These are phyloP conservation scores for Capronia americana DNA, from an alignment of 2,329 filamentous ascomycete species.

Conservation along the genomic window DNA sequence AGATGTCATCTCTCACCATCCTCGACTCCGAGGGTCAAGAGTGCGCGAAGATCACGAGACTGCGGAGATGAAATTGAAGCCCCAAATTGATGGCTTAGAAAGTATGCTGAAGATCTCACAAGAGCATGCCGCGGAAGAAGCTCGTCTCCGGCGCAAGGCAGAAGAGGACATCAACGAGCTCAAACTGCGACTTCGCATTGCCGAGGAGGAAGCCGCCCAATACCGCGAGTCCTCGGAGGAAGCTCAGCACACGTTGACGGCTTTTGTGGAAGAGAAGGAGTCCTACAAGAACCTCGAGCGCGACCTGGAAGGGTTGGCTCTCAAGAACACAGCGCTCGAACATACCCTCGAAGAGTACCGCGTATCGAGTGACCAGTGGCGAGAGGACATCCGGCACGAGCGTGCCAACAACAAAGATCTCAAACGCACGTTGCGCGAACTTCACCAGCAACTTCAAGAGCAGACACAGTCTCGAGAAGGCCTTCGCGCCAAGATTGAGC, in stretches of 20 bases:
- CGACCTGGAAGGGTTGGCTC: constrained; percentile 60
- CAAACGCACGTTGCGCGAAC: constrained; percentile 48
- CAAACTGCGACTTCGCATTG: constrained; percentile 71
- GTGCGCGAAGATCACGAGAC: constrained; percentile 59
- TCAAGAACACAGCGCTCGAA: constrained; percentile 67
- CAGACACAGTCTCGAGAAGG: constrained; percentile 82
- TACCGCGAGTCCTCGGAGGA: constrained; percentile 64
- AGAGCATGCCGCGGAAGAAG: constrained; percentile 68
- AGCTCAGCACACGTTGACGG: constrained; percentile 68
- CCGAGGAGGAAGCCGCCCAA: constrained; percentile 62
- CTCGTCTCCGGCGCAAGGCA: constrained; percentile 67
- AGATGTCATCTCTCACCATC: constrained; percentile 65
- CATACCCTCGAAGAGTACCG: constrained; percentile 70
- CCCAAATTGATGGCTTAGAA: constrained; percentile 71
- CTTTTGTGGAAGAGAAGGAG: constrained; percentile 71
- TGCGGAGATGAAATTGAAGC: constrained; percentile 56
- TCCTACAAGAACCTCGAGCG: constrained; percentile 65
- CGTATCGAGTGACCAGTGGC: constrained; percentile 34
- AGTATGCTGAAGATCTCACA: constrained; percentile 70
- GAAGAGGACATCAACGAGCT: constrained; percentile 76
- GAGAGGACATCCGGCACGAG: constrained; percentile 47
- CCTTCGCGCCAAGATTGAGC: constrained; percentile 83
- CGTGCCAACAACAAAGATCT: constrained; percentile 71
- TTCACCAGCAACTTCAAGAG: constrained; percentile 82
- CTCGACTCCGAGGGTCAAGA: constrained; percentile 59